Evolutionary conservation across 2,329 filamentous ascomycete species (phyloP).

Genomic region (Pseudonectria buxi): DNA sequence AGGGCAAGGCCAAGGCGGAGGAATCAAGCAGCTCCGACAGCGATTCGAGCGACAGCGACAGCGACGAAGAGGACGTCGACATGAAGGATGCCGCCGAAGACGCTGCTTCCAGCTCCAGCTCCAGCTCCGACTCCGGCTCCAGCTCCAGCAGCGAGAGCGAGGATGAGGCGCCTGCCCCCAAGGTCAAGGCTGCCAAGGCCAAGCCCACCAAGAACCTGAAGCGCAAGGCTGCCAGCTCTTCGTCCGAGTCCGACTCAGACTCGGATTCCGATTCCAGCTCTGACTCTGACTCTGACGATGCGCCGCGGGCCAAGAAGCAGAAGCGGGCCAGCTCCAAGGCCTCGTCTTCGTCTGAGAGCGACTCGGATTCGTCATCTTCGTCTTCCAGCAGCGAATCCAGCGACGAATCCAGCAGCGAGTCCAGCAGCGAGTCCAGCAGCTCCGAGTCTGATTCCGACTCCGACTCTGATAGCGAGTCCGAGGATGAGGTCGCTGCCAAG

Average conservation of each 20-base stretch:
- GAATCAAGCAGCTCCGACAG: conserved; percentile 13
- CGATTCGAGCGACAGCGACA: conserved; percentile 27
- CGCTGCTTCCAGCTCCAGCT: conserved; percentile 29
- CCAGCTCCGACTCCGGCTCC: conserved; percentile 21
- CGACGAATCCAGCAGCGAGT: conserved; percentile 3
- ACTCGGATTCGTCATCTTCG: conserved; percentile 24
- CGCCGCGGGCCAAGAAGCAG: conserved; percentile 47
- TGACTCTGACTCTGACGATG: conserved; percentile 39
- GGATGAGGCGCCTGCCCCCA: conserved; percentile 15
- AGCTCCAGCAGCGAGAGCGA: conserved; percentile 21
- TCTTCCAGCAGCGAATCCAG: background rate
- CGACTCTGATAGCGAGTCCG: conserved; percentile 30
- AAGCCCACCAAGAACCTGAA: conserved; percentile 27
- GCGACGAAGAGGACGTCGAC: conserved; percentile 34
- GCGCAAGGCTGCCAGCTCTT: conserved; percentile 33
- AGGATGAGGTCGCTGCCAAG: conserved; percentile 30
- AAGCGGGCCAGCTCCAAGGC: conserved; percentile 25
- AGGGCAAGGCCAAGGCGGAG: conserved; percentile 16
- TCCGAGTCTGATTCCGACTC: conserved; percentile 25
- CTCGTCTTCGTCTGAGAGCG: conserved; percentile 6
- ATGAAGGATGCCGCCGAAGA: conserved; percentile 36
- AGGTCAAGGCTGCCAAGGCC: conserved; percentile 9
- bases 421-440: conserved; percentile 8
- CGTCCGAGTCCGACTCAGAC: conserved; percentile 25
- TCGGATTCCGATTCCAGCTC: conserved; percentile 29